Evolutionary conservation across 148 eudicot species (phyloP).

Genomic region (Cornus florida): DNA sequence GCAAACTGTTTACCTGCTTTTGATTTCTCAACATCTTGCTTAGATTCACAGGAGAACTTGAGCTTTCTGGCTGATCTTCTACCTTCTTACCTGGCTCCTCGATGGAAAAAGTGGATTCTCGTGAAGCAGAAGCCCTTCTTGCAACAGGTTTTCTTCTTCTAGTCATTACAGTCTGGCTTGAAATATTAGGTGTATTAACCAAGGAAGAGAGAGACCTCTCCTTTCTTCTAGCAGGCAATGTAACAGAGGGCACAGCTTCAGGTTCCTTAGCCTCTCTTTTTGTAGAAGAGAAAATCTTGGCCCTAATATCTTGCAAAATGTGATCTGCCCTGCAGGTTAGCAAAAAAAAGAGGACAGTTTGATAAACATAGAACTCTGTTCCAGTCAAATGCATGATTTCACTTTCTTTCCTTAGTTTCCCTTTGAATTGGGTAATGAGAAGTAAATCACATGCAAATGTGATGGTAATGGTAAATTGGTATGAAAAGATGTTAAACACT

Average conservation of each 20-base stretch:
- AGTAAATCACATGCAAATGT: not conserved
- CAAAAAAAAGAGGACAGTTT: not conserved
- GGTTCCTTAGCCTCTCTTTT: conserved; percentile 32
- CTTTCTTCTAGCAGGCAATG: conserved; percentile 54
- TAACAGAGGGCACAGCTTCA: conserved; percentile 32
- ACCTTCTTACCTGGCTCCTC: conserved; percentile 33
- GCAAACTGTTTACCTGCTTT: conserved; percentile 36
- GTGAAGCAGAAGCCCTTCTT: conserved; percentile 34
- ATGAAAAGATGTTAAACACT: not conserved
- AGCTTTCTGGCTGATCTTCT: conserved; percentile 34
- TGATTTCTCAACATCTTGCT: conserved; percentile 35
- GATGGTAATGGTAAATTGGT: not conserved
- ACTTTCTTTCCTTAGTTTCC: not conserved
- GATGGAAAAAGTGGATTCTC: conserved; percentile 28
- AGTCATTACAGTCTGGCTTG: conserved; percentile 35
- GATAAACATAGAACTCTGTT: not conserved
- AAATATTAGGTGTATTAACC: conserved; percentile 42
- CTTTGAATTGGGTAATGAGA: not conserved
- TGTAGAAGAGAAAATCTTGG: conserved; percentile 31
- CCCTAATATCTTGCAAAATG: conserved; percentile 42
- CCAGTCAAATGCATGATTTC: not conserved
- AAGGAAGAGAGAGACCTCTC: conserved; percentile 63
- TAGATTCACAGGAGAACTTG: conserved; percentile 45
- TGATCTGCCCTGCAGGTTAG: conserved; percentile 51
- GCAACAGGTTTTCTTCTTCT: conserved; percentile 39